Percentiles rank a stretch among this genome's conserved stretches.
Conservation (phyloP, 257 asterid genomes). For the Nicotiana otophora region DNA sequence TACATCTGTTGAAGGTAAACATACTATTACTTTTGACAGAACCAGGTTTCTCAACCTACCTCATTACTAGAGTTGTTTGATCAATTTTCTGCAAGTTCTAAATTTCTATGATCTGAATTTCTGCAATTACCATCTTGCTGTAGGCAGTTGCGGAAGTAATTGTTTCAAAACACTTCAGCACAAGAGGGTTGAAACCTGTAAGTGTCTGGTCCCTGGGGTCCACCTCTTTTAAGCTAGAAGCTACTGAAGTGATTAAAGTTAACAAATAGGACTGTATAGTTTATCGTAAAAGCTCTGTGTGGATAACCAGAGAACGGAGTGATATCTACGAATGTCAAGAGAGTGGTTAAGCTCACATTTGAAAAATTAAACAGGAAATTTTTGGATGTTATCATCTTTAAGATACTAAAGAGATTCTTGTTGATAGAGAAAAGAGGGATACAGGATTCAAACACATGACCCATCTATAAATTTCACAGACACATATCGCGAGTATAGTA, state of each 20-base stretch:
- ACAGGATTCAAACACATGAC: neutral
- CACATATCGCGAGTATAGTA: neutral
- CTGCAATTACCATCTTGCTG: constrained; percentile 8
- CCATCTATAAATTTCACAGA: neutral
- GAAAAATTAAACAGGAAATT: neutral
- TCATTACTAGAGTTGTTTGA: constrained; percentile 2
- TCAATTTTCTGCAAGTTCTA: constrained; percentile 2
- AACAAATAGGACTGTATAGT: neutral
- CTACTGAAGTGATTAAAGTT: neutral
- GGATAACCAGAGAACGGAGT: neutral
- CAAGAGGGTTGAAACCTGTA: constrained; percentile 54
- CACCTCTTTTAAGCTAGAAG: neutral
- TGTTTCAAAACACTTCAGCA: constrained; percentile 50
- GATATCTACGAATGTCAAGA: neutral
- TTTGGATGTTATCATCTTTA: neutral
- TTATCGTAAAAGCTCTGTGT: neutral
- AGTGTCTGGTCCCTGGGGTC: constrained; percentile 23
- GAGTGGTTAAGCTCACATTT: neutral
- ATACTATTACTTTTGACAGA: neutral
- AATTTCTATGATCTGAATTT: neutral
- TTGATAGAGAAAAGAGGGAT: neutral
- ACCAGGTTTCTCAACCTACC: neutral
- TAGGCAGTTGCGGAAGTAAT: constrained; percentile 82
- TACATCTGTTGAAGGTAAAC: neutral
- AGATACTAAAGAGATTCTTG: neutral